These are phyloP conservation scores for Echites panduratus DNA, from an alignment of 257 asterid genomes.

Conservation along the genomic window DNA sequence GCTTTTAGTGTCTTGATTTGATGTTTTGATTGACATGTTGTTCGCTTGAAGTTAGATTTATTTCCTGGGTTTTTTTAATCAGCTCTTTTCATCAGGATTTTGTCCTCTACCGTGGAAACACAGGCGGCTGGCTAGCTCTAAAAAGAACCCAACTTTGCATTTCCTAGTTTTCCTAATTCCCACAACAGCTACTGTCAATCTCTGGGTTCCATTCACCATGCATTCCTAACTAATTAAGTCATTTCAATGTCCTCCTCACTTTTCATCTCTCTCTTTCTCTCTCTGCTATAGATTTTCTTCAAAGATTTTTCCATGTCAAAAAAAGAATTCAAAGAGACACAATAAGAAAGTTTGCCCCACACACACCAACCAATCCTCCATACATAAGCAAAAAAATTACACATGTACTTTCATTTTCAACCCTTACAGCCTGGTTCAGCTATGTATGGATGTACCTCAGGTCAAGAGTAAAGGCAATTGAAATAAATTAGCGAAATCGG, in stretches of 20 bases:
- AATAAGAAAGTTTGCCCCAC: no score
- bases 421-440: no score
- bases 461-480: no score
- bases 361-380: not conserved
- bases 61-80: not conserved
- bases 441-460: no score
- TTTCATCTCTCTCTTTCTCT: slow-evolving; percentile 1
- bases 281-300: not conserved
- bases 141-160: no score
- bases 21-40: slow-evolving; percentile 35
- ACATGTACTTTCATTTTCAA: not conserved
- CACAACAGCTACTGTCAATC: no score
- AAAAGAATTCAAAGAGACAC: not conserved
- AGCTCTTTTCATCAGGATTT: slow-evolving; percentile 20
- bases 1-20: slow-evolving; percentile 26
- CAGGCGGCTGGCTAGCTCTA: no score
- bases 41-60: no score
- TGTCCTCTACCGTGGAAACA: slow-evolving; percentile 47
- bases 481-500: no score
- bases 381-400: not conserved
- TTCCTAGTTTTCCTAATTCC: no score
- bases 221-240: slow-evolving; percentile 54
- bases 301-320: not conserved
- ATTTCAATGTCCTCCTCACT: slow-evolving; percentile 49
- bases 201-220: slow-evolving; percentile 22